Evolutionary conservation across 202 grass and related monocot species (phyloP).

Genomic region (Setaria italica): DNA sequence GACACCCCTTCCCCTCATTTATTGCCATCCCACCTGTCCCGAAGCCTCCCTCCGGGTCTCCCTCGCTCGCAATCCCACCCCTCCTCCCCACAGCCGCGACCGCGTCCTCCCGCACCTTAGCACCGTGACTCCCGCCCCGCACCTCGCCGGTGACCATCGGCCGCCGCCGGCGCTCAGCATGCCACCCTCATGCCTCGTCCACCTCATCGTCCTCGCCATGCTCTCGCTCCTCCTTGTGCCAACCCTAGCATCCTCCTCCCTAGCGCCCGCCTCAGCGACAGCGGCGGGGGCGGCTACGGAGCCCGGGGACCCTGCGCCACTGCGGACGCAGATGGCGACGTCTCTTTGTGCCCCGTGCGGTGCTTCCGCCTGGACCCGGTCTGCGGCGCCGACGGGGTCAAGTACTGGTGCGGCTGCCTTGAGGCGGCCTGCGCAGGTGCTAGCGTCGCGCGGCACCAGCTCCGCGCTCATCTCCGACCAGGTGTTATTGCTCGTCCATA

Average conservation of each 20-base stretch:
- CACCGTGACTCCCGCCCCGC: conserved; percentile 31
- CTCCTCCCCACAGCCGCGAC: neutral
- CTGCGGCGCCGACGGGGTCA: conserved; percentile 76
- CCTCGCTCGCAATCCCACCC: conserved; percentile 3
- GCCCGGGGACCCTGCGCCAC: conserved; percentile 57
- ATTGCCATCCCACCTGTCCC: too few relatives aligned
- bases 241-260: conserved; percentile 56
- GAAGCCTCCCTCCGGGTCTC: too few relatives aligned
- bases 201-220: conserved; percentile 38
- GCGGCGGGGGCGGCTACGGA: neutral
- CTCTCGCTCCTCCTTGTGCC: conserved; percentile 49
- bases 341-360: conserved; percentile 58
- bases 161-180: conserved; percentile 49
- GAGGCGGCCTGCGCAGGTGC: conserved; percentile 80
- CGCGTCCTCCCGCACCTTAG: neutral
- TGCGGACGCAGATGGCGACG: conserved; percentile 47
- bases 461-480: conserved; percentile 68
- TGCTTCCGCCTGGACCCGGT: conserved; percentile 89
- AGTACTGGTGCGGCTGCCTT: conserved; percentile 89
- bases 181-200: conserved; percentile 23
- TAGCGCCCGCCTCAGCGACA: conserved; percentile 18
- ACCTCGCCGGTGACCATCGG: conserved; percentile 47
- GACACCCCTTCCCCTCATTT: too few relatives aligned
- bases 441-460: conserved; percentile 58
- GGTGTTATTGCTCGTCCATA: conserved; percentile 82